Evolutionary conservation across 2,329 filamentous ascomycete species (phyloP).

Genomic region (Sporothrix brasiliensis): DNA sequence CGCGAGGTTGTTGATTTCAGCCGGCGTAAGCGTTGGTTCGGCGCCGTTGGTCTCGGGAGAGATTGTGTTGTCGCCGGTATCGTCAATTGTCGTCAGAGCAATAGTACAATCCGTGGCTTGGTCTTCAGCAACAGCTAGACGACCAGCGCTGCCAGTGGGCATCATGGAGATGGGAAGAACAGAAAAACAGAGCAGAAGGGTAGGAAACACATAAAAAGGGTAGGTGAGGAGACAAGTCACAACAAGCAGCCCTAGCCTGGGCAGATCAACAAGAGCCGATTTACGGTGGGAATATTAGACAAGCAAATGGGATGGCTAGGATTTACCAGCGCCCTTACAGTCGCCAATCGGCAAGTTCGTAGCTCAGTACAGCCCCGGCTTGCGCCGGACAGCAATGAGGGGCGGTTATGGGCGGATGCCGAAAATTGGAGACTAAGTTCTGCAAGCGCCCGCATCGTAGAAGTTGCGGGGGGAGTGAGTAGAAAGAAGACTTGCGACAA

Average conservation of each 20-base stretch:
- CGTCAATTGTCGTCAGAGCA: background rate
- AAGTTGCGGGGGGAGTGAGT: too few relatives aligned
- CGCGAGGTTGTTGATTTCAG: conserved; percentile 29
- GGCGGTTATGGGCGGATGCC: background rate
- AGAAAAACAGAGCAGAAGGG: background rate
- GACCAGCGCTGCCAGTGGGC: conserved; percentile 23
- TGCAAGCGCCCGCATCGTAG: too few relatives aligned
- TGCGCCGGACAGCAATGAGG: conserved; percentile 11
- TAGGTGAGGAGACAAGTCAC: background rate
- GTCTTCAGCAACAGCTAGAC: conserved; percentile 24
- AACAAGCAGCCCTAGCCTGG: background rate
- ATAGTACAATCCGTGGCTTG: background rate
- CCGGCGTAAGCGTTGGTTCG: background rate
- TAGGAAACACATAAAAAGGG: background rate
- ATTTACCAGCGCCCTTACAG: background rate
- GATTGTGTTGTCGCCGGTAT: background rate
- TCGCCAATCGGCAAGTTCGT: conserved; percentile 18
- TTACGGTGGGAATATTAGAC: background rate
- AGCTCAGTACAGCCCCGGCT: conserved; percentile 17
- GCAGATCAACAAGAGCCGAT: conserved; percentile 13
- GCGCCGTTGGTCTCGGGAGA: background rate
- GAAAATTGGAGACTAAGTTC: background rate
- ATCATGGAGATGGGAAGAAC: conserved; percentile 4
- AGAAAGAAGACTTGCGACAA: too few relatives aligned
- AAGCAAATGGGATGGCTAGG: conserved; percentile 14